Conservation (phyloP, 1,284 basidiomycete genomes). For the Rhodotorula mucilaginosa region DNA sequence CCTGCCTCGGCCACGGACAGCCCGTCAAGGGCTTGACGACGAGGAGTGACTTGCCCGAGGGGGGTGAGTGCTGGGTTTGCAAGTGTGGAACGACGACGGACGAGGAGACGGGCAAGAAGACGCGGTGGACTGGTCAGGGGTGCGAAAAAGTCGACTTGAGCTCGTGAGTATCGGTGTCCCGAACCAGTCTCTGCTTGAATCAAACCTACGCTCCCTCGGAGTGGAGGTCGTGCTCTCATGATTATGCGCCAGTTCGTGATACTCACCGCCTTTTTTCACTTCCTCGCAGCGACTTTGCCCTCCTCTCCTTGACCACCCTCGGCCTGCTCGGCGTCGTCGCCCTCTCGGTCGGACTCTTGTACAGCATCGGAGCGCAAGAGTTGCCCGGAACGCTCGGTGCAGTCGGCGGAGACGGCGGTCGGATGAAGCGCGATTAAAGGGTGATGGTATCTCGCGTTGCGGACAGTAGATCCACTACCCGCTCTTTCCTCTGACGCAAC, state of each 20-base stretch:
- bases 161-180: conserved; percentile 15
- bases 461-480: not conserved
- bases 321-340: conserved; percentile 19
- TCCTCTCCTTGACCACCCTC: conserved; percentile 30
- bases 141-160: conserved; percentile 40
- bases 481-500: too few relatives aligned
- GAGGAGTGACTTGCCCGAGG: not conserved
- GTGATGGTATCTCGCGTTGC: too few relatives aligned
- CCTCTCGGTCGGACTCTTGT: conserved; percentile 25
- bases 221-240: conserved; percentile 5
- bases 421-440: conserved; percentile 25
- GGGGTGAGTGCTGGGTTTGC: conserved; percentile 39
- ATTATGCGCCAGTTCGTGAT: not conserved
- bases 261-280: not conserved
- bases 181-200: not conserved
- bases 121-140: conserved; percentile 34
- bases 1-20: conserved; percentile 26
- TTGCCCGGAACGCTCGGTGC: conserved; percentile 34
- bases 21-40: conserved; percentile 27
- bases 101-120: conserved; percentile 21
- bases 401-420: conserved; percentile 24
- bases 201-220: too few relatives aligned
- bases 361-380: conserved; percentile 25
- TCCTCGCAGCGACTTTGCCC: conserved; percentile 22
- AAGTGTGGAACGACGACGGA: conserved; percentile 27